These are phyloP conservation scores for Aspergillus fijiensis DNA, from an alignment of 2,329 filamentous ascomycete species.

Conservation along the genomic window DNA sequence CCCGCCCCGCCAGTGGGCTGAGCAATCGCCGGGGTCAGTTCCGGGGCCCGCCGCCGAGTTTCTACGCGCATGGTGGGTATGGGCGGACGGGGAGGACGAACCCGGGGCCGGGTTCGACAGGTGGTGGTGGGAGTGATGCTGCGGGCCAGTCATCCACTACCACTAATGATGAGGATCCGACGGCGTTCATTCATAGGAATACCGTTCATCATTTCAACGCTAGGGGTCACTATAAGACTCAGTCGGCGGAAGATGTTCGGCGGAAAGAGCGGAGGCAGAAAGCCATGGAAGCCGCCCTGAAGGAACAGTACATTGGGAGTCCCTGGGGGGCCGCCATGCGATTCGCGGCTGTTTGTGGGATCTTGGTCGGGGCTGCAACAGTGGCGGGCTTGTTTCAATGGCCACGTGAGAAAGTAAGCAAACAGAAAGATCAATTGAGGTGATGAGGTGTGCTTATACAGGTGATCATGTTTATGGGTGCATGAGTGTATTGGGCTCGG, in stretches of 20 bases:
- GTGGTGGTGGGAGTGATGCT: slow-evolving; percentile 11
- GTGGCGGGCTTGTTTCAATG: slow-evolving; percentile 29
- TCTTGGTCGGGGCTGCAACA: slow-evolving; percentile 34
- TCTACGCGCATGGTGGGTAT: slow-evolving; percentile 81
- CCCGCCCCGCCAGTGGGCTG: slow-evolving; percentile 76
- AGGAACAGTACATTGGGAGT: slow-evolving; percentile 25
- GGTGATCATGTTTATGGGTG: background rate
- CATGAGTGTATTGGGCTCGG: background rate
- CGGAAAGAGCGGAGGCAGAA: slow-evolving; percentile 44
- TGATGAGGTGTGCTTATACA: background rate
- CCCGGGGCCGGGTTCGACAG: slow-evolving; percentile 3
- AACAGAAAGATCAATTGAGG: slow-evolving; percentile 1
- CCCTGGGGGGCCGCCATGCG: slow-evolving; percentile 32
- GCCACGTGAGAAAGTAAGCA: slow-evolving; percentile 6
- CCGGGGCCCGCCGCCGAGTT: slow-evolving; percentile 82
- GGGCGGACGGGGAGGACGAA: slow-evolving; percentile 43
- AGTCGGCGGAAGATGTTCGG: slow-evolving; percentile 61
- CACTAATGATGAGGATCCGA: slow-evolving; percentile 33
- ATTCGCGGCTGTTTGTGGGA: slow-evolving; percentile 42
- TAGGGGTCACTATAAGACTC: slow-evolving; percentile 69
- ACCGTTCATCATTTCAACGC: slow-evolving; percentile 78
- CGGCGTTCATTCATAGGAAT: slow-evolving; percentile 43
- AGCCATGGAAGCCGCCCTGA: slow-evolving; percentile 37
- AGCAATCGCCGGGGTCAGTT: slow-evolving; percentile 74
- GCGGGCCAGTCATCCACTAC: background rate